These are phyloP conservation scores for Skeletonema grethae DNA, from an alignment of 108 stramenopile species.

Conservation along the genomic window DNA sequence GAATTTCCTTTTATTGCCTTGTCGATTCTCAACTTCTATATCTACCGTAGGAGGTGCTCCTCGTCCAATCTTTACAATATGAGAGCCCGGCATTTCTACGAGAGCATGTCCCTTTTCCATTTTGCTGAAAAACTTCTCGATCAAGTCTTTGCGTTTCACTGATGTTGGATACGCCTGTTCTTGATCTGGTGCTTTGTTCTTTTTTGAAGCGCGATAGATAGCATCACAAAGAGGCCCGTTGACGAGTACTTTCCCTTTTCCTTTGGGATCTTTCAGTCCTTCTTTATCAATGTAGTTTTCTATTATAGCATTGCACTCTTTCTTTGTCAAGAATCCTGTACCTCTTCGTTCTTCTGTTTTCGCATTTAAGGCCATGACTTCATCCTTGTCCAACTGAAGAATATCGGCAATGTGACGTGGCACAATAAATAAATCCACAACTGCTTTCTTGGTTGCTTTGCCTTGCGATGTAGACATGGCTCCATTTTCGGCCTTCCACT, in stretches of 20 bases:
- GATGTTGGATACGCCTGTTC: constrained; percentile 34
- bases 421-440: constrained; percentile 68
- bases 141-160: constrained; percentile 66
- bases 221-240: constrained; percentile 84
- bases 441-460: constrained; percentile 49
- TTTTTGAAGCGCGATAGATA: constrained; percentile 59
- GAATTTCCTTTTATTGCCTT: constrained; percentile 72
- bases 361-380: constrained; percentile 74
- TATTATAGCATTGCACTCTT: constrained; percentile 69
- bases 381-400: constrained; percentile 62
- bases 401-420: constrained; percentile 56
- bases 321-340: constrained; percentile 73
- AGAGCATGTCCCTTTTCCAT: constrained; percentile 71
- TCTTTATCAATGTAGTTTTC: constrained; percentile 67
- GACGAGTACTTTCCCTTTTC: constrained; percentile 43
- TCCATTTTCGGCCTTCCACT: constrained; percentile 41
- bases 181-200: constrained; percentile 25
- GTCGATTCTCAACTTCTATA: constrained; percentile 66
- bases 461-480: constrained; percentile 4
- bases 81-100: constrained; percentile 80
- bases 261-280: constrained; percentile 39
- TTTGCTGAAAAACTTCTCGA: constrained; percentile 48
- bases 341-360: constrained; percentile 75
- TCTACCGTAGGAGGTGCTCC: constrained; percentile 65
- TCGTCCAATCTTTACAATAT: constrained; percentile 51